Conservation (phyloP, 2,329 filamentous ascomycete genomes). For the Pestalotiopsis sp. region DNA sequence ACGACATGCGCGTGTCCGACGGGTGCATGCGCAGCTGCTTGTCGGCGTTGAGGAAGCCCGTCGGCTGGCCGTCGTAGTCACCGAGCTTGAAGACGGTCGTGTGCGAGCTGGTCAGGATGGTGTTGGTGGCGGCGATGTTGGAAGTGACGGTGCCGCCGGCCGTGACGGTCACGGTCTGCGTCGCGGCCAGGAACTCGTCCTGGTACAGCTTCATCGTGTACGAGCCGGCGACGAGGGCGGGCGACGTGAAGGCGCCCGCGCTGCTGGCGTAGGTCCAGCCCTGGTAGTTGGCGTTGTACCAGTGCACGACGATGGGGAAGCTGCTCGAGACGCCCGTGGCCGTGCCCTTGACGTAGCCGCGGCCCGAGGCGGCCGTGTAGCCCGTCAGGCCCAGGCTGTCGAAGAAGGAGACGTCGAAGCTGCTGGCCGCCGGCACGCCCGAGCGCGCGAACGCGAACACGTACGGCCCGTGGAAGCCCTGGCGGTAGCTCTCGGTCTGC, state of each 20-base stretch:
- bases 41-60: slow-evolving; percentile 59
- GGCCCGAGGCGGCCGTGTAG: slow-evolving; percentile 50
- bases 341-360: slow-evolving; percentile 56
- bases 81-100: slow-evolving; percentile 57
- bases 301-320: slow-evolving; percentile 58
- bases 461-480: slow-evolving; percentile 62
- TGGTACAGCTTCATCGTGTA: slow-evolving; percentile 65
- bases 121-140: slow-evolving; percentile 45
- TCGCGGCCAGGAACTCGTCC: slow-evolving; percentile 53
- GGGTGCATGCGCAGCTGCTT: slow-evolving; percentile 63
- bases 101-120: slow-evolving; percentile 38
- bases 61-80: slow-evolving; percentile 58
- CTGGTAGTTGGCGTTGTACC: slow-evolving; percentile 57
- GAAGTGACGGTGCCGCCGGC: slow-evolving; percentile 48
- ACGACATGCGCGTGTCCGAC: slow-evolving; percentile 54
- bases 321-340: slow-evolving; percentile 51
- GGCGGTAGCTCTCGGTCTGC: slow-evolving; percentile 57
- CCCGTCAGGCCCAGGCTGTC: slow-evolving; percentile 52
- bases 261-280: slow-evolving; percentile 58
- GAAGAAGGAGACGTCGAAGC: slow-evolving; percentile 59
- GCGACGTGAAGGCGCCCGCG: slow-evolving; percentile 54
- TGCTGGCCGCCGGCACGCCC: slow-evolving; percentile 43
- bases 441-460: slow-evolving; percentile 57
- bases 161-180: slow-evolving; percentile 44
- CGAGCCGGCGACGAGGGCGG: slow-evolving; percentile 60